These are phyloP conservation scores for Penicillium brasilianum DNA, from an alignment of 2,329 filamentous ascomycete genomes.

Conservation along the genomic window DNA sequence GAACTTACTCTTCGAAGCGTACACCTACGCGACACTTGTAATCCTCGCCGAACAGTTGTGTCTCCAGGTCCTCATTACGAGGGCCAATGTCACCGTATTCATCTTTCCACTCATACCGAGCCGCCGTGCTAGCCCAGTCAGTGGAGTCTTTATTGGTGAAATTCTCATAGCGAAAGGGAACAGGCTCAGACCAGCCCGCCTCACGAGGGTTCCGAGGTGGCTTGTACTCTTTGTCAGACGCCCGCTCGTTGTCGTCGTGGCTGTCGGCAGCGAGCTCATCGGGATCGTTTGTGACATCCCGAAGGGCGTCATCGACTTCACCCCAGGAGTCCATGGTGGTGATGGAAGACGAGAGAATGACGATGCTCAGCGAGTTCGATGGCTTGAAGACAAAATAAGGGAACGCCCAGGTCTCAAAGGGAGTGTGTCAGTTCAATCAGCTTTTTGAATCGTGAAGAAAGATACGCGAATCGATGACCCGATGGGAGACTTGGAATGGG, in stretches of 20 bases:
- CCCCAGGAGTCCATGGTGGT: background rate
- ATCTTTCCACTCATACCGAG: constrained; percentile 80
- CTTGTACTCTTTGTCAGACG: constrained; percentile 16
- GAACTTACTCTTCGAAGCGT: constrained; percentile 66
- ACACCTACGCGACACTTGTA: constrained; percentile 61
- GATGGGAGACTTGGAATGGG: background rate
- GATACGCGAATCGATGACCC: background rate
- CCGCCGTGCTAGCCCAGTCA: constrained; percentile 62
- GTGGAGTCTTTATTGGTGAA: constrained; percentile 37
- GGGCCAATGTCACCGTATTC: constrained; percentile 87
- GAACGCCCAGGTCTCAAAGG: background rate
- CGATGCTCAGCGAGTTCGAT: background rate
- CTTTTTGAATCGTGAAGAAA: background rate
- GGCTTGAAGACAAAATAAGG: background rate
- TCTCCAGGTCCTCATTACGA: constrained; percentile 70
- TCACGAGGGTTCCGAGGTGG: constrained; percentile 40
- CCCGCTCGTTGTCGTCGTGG: background rate
- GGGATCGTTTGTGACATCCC: background rate
- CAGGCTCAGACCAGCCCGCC: constrained; percentile 46
- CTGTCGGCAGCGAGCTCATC: background rate
- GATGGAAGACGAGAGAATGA: background rate
- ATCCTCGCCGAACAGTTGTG: constrained; percentile 70
- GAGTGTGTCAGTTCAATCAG: background rate
- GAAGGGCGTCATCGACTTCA: background rate
- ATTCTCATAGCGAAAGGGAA: constrained; percentile 45